Conservation (phyloP, 1,284 basidiomycete genomes). For the Ganoderma leucocontextum region DNA sequence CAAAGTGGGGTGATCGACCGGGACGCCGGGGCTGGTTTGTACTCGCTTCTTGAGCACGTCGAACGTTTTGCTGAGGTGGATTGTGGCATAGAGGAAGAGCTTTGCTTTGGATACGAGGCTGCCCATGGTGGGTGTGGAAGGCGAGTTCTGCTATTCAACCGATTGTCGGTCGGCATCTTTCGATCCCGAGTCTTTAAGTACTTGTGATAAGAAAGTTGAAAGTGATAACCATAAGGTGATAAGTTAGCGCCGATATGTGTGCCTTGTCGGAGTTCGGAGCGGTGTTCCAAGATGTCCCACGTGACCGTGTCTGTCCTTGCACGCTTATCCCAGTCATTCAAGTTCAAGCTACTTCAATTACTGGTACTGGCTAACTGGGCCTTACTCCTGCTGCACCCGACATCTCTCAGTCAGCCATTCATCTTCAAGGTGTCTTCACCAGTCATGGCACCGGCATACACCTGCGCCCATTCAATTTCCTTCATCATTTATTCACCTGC, state of each 20-base stretch:
- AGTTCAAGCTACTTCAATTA: no score
- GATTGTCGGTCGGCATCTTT: neutral
- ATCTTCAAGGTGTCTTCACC: no score
- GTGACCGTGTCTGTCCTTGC: neutral
- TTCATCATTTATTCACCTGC: no score
- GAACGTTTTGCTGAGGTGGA: constrained; percentile 34
- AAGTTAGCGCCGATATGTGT: neutral
- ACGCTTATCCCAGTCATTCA: no score
- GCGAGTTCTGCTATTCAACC: neutral
- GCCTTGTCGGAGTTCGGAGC: neutral
- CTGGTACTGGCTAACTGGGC: no score
- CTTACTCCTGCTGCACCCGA: no score
- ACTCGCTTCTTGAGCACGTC: constrained; percentile 39
- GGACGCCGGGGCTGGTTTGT: constrained; percentile 62
- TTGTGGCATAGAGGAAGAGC: constrained; percentile 34
- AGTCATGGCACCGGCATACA: no score
- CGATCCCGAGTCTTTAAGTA: neutral
- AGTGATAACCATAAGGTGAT: neutral
- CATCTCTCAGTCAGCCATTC: no score
- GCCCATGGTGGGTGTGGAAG: constrained; percentile 34
- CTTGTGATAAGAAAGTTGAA: neutral
- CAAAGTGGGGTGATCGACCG: constrained; percentile 56
- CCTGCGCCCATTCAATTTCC: no score
- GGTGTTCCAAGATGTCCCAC: neutral
- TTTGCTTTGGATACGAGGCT: constrained; percentile 38